Conservation (phyloP, 371 early-diverging fungal species). For the Actinomortierella ambigua region DNA sequence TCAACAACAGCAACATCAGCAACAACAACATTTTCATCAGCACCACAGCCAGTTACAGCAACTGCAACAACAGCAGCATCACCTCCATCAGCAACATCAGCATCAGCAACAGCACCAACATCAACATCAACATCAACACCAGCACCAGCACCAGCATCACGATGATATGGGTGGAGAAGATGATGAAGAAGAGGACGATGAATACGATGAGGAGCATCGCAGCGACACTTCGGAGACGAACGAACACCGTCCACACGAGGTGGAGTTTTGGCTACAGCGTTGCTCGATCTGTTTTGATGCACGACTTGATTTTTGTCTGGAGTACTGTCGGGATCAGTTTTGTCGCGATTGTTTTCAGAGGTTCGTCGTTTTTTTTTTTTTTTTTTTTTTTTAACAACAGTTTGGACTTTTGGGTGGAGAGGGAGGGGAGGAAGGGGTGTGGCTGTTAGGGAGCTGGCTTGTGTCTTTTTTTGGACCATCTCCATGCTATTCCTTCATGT, state of each 20-base stretch:
- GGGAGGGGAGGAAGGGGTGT: too few species aligned
- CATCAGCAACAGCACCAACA: slow-evolving; percentile 4
- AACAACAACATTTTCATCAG: slow-evolving; percentile 1
- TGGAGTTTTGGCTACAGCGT: slow-evolving; percentile 64
- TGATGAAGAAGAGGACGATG: slow-evolving; percentile 29
- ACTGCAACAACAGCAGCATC: slow-evolving; percentile 6
- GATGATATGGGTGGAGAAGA: slow-evolving; percentile 28
- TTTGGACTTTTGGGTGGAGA: too few species aligned
- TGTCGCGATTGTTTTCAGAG: slow-evolving; percentile 68
- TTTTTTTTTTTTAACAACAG: not conserved
- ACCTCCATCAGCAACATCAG: not conserved
- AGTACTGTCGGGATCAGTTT: slow-evolving; percentile 69
- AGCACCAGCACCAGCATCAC: slow-evolving; percentile 16
- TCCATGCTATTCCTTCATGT: too few species aligned
- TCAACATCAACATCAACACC: not conserved
- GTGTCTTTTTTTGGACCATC: too few species aligned
- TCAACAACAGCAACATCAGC: slow-evolving; percentile 8
- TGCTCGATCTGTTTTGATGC: slow-evolving; percentile 76
- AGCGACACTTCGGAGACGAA: slow-evolving; percentile 9
- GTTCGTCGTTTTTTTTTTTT: slow-evolving; percentile 28
- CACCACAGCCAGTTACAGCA: slow-evolving; percentile 6
- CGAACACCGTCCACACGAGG: slow-evolving; percentile 29
- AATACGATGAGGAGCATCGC: slow-evolving; percentile 26
- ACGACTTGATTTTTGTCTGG: slow-evolving; percentile 65
- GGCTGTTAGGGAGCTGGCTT: too few species aligned